A percentile compares a stretch with the other conserved stretches of the same genome.
Conservation (phyloP, 306 rosid genomes). For the Phaseolus lunatus region DNA sequence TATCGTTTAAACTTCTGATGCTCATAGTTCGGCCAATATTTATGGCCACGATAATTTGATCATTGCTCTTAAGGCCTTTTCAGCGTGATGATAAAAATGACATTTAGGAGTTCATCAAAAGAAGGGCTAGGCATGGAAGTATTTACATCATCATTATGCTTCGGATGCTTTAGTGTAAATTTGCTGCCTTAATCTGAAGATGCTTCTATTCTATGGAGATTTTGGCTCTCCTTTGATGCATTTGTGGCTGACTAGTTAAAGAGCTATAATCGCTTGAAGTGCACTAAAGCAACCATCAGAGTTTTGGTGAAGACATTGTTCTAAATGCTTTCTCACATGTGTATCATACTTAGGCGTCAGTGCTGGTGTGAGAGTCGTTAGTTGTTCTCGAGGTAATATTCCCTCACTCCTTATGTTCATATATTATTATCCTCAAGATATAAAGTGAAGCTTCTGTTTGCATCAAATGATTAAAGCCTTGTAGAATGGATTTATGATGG, state of each 20-base stretch:
- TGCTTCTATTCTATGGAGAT: constrained; percentile 15
- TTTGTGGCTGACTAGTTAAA: background rate
- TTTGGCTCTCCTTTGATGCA: background rate
- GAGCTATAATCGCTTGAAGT: background rate
- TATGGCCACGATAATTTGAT: background rate
- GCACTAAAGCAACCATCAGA: background rate
- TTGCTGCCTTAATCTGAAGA: background rate
- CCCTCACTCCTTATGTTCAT: background rate
- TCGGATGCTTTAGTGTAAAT: background rate
- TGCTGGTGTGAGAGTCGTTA: background rate
- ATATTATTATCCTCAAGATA: background rate
- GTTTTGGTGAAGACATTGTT: constrained; percentile 11
- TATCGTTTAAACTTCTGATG: constrained; percentile 23
- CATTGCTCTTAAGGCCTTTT: background rate
- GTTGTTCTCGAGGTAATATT: constrained; percentile 4
- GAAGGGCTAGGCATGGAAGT: background rate
- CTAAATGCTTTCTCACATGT: background rate
- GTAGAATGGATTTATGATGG: background rate
- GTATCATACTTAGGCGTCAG: constrained; percentile 13
- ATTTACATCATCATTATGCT: background rate
- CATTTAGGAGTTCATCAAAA: background rate
- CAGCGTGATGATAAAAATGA: background rate
- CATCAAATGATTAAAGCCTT: background rate
- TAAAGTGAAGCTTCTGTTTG: background rate
- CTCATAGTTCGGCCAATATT: background rate